phyloP scores from a whole-genome alignment of 768 basidiomycete species.

The Lentinula lateritia region DNA sequence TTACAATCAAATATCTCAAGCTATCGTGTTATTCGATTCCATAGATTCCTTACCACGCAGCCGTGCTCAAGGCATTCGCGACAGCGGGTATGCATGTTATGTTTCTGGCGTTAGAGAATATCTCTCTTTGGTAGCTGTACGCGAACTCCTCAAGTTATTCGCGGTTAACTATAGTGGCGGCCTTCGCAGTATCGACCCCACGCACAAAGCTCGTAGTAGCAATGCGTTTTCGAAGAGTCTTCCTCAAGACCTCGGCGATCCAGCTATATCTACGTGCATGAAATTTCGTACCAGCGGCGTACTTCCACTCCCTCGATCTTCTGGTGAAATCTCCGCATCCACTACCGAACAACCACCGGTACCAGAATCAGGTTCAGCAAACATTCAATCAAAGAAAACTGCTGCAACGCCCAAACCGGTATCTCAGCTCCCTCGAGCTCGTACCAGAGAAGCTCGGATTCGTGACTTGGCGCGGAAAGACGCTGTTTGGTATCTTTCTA shows the following conservation, averaged over 20 bases:
- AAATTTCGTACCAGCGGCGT: not conserved
- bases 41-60: not conserved
- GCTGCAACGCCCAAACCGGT: not conserved
- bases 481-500: slow-evolving; percentile 5
- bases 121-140: slow-evolving; percentile 1
- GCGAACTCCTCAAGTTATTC: not conserved
- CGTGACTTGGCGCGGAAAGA: slow-evolving; percentile 2
- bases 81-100: not conserved
- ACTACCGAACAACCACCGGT: not conserved
- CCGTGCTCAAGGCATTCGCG: no score
- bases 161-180: not conserved
- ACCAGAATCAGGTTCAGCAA: not conserved
- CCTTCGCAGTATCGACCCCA: not conserved
- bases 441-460: not conserved
- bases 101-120: not conserved
- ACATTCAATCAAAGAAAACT: not conserved
- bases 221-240: not conserved
- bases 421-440: not conserved
- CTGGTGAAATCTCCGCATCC: not conserved
- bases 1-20: not conserved
- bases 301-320: not conserved
- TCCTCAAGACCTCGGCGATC: not conserved
- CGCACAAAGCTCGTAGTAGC: not conserved
- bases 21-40: not conserved
- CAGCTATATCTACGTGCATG: not conserved